Conservation (phyloP, 169 alveolate species). For the Cryptosporidium sp. region DNA sequence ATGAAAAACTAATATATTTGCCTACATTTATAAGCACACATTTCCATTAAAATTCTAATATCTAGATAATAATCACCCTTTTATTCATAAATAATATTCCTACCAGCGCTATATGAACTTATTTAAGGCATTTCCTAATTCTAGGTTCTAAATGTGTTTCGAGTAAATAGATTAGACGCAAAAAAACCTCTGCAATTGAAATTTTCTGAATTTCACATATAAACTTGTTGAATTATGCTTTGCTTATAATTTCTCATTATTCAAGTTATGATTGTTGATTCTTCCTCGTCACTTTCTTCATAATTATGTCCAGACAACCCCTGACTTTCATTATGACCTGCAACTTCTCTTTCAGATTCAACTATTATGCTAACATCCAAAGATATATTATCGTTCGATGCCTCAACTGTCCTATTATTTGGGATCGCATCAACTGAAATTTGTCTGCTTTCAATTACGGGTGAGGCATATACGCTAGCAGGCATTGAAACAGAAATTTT, state of each 20-base stretch:
- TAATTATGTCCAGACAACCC: not conserved
- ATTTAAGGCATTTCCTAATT: not conserved
- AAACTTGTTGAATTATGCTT: not conserved
- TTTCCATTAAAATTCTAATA: not conserved
- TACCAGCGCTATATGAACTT: not conserved
- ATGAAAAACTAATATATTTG: not conserved
- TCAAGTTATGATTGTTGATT: conserved; percentile 2
- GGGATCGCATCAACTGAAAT: conserved; percentile 21
- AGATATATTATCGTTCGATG: conserved; percentile 32
- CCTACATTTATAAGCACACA: not conserved
- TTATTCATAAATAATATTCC: not conserved
- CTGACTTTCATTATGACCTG: not conserved
- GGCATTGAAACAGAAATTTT: conserved; percentile 59
- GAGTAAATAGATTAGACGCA: not conserved
- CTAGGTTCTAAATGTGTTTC: not conserved
- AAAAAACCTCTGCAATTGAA: not conserved
- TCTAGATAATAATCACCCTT: not conserved
- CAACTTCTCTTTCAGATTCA: conserved; percentile 41
- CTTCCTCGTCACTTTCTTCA: conserved; percentile 10
- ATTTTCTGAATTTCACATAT: not conserved
- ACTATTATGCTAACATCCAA: conserved; percentile 46
- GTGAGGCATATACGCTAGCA: conserved; percentile 63
- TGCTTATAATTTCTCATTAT: not conserved
- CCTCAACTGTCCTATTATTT: conserved; percentile 1
- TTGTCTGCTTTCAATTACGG: conserved; percentile 36